Evolutionary conservation across 192 early-diverging fungal genomes (phyloP).

Genomic region (Pilaira anomala): DNA sequence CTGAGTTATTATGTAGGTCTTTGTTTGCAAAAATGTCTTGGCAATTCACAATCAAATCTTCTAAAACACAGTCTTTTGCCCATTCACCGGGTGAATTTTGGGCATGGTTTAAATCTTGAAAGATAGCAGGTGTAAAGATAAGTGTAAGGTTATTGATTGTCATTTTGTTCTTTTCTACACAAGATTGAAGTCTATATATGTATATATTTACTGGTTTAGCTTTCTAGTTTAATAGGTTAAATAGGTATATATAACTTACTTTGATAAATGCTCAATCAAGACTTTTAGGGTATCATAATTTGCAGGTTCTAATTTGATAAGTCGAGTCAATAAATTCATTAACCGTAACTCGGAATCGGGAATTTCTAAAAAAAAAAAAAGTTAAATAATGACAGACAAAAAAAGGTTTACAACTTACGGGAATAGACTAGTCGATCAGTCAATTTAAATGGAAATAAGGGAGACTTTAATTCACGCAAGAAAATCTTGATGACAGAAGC

Average conservation of each 20-base stretch:
- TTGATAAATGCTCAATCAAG: constrained; percentile 53
- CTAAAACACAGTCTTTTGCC: constrained; percentile 32
- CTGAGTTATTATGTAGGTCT: constrained; percentile 24
- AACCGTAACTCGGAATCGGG: constrained; percentile 41
- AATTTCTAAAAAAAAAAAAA: constrained; percentile 29
- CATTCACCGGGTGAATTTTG: constrained; percentile 36
- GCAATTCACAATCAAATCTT: constrained; percentile 36
- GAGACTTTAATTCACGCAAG: constrained; percentile 60
- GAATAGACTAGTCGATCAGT: constrained; percentile 55
- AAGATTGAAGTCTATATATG: constrained; percentile 36
- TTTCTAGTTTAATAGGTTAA: no score
- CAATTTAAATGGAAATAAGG: constrained; percentile 54
- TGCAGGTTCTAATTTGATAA: constrained; percentile 44
- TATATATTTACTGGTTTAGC: background rate
- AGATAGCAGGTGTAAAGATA: constrained; percentile 63
- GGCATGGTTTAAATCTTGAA: constrained; percentile 56
- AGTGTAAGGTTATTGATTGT: constrained; percentile 54
- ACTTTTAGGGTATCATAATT: constrained; percentile 56
- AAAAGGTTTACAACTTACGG: constrained; percentile 13
- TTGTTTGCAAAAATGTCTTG: constrained; percentile 30
- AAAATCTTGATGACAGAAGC: constrained; percentile 64
- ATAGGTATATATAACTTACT: constrained; percentile 27
- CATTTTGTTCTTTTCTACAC: constrained; percentile 65
- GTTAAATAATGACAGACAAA: background rate
- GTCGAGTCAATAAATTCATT: constrained; percentile 37